A percentile compares a stretch with the other conserved stretches of the same genome.
These are phyloP conservation scores for Alternaria solani DNA, from an alignment of 2,329 filamentous ascomycete genomes.

Conservation along the genomic window DNA sequence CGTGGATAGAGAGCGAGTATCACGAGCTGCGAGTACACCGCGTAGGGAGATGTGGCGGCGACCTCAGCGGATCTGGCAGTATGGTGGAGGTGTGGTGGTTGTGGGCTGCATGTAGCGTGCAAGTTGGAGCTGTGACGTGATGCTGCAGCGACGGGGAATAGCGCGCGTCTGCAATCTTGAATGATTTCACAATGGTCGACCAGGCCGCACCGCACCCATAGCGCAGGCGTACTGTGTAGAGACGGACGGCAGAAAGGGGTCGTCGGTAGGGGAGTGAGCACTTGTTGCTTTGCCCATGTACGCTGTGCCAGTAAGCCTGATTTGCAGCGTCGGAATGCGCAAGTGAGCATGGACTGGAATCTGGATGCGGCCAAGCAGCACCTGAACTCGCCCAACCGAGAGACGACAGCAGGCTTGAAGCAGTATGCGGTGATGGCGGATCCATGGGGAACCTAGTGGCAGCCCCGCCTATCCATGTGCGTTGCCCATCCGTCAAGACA, in stretches of 20 bases:
- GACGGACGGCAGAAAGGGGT: background rate
- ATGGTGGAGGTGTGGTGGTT: constrained; percentile 26
- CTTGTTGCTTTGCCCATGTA: constrained; percentile 18
- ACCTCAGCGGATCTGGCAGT: constrained; percentile 21
- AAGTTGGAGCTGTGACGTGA: constrained; percentile 27
- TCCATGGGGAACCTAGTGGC: constrained; percentile 4
- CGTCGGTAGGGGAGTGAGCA: background rate
- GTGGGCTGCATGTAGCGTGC: constrained; percentile 29
- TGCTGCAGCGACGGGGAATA: constrained; percentile 26
- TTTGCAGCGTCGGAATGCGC: constrained; percentile 3
- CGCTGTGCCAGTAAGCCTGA: constrained; percentile 15
- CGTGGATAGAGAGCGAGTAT: constrained; percentile 11
- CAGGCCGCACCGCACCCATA: constrained; percentile 12
- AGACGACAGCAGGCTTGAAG: constrained; percentile 21
- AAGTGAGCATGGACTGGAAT: constrained; percentile 10
- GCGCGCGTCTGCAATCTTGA: constrained; percentile 15
- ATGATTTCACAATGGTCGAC: constrained; percentile 28
- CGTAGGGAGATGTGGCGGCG: constrained; percentile 20
- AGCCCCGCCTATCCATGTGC: background rate
- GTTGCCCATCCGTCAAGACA: constrained; percentile 1
- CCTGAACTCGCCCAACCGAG: constrained; percentile 11
- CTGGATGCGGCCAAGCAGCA: constrained; percentile 23
- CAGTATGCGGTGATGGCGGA: constrained; percentile 20
- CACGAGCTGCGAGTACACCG: constrained; percentile 25
- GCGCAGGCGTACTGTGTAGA: background rate